phyloP scores from a whole-genome alignment of 495 filamentous ascomycete genomes.

The Penicillium chermesinum region DNA sequence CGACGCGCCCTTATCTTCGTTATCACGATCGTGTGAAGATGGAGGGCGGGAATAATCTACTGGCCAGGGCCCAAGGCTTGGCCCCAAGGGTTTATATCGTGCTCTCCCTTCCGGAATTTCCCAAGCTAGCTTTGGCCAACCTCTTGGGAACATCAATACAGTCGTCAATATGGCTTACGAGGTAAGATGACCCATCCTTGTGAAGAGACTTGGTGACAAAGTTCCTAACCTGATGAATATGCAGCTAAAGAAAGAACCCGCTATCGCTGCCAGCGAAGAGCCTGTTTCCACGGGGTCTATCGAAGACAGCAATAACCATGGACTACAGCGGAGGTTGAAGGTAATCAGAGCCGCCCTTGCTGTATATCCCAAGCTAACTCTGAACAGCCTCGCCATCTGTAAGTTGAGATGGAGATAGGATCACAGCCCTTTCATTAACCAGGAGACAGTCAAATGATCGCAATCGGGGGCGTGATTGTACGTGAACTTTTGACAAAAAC shows the following conservation, averaged over 20 bases:
- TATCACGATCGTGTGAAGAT: background rate
- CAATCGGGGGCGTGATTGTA: slow-evolving; percentile 21
- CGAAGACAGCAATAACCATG: slow-evolving; percentile 10
- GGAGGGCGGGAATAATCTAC: no score
- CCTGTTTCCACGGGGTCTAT: slow-evolving; percentile 6
- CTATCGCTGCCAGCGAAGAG: slow-evolving; percentile 9
- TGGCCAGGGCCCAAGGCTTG: no score
- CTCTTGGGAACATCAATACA: no score
- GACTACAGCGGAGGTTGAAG: slow-evolving; percentile 17
- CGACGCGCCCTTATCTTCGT: slow-evolving; percentile 7
- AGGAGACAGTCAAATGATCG: slow-evolving; percentile 23
- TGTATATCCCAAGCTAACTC: background rate
- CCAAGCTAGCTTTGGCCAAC: no score
- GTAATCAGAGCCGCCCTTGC: slow-evolving; percentile 1
- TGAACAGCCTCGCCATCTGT: slow-evolving; percentile 18
- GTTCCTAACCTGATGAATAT: background rate
- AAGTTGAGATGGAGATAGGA: no score
- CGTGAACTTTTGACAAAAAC: slow-evolving; percentile 5
- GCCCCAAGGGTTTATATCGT: no score
- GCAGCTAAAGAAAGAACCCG: slow-evolving; percentile 10
- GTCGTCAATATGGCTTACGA: no score
- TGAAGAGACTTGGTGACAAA: no score
- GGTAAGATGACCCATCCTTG: no score
- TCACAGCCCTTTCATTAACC: no score
- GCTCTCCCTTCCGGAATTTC: no score